Percentiles rank a stretch among this genome's conserved stretches.
phyloP scores from a whole-genome alignment of 1,284 basidiomycete genomes.

The Trichosporon asahii region DNA sequence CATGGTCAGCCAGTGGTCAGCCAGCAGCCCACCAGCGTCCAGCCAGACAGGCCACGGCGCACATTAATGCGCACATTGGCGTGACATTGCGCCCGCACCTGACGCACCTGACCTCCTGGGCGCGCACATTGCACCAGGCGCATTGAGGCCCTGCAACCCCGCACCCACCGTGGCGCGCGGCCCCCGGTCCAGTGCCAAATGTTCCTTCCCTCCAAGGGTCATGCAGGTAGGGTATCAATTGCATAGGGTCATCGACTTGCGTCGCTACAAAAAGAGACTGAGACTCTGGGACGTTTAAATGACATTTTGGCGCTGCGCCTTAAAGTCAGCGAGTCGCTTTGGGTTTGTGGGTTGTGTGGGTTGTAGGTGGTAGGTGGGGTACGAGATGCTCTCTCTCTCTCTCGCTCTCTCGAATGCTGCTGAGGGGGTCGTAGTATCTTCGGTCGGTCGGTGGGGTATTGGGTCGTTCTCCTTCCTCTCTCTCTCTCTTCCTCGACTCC shows the following conservation, averaged over 20 bases:
- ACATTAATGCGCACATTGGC: neutral
- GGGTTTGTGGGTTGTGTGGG: too few relatives aligned
- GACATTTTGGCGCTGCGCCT: neutral
- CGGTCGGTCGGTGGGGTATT: neutral
- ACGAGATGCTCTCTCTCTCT: neutral
- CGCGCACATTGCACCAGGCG: too few relatives aligned
- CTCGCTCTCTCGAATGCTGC: neutral
- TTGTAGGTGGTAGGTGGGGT: neutral
- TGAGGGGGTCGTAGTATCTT: neutral
- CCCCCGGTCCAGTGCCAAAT: too few relatives aligned
- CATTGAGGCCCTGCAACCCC: too few relatives aligned
- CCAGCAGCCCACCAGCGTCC: too few relatives aligned
- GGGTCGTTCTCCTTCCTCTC: neutral
- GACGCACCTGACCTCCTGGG: too few relatives aligned
- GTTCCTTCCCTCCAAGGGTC: too few relatives aligned
- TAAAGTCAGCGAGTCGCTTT: too few relatives aligned
- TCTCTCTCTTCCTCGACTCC: neutral
- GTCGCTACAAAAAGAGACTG: conserved; percentile 5
- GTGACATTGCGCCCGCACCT: neutral
- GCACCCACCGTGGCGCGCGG: too few relatives aligned
- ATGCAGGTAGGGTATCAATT: neutral
- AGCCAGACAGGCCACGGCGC: too few relatives aligned
- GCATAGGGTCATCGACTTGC: conserved; percentile 10
- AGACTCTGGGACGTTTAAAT: neutral
- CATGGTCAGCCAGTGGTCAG: too few relatives aligned